Evolutionary conservation across 1,284 basidiomycete genomes (phyloP), one percentile per base, ranked within the genome.

Genomic region (Xerocomus nothofagi): DNA sequence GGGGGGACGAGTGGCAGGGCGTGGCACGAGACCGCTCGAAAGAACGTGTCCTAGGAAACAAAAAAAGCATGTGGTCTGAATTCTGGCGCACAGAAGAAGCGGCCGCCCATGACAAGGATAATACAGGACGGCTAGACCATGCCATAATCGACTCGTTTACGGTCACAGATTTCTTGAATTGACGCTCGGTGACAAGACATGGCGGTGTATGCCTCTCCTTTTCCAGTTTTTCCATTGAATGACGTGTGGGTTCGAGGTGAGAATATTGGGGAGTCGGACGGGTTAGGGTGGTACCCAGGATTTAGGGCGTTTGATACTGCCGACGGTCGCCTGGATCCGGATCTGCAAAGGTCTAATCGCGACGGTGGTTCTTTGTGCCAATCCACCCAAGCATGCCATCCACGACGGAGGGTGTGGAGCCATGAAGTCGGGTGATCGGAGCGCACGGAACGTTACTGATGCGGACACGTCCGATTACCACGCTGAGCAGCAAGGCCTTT

Each of bases 281-380:
- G 38, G 48, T 27, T 38, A 61, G 49, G 54, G 54, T 57, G 14
- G 18, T 34, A 37, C 62, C 62, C 60, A 63, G 60, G 60, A 51
- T 46, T 42, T 51, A 65, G 60, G 60, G 60, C n/a, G 52, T 23
- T 32, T 41, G 49, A 34, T 50, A 50, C 50, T 23, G 44, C 50
- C 57, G 63, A 66, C 50, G 61, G 62, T 66, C 60, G 63, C 62
- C 57, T 53, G 63, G 49, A 55, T 40, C 34, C 61, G 57, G 60
- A 62, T 62, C 60, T 62, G 49, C 57, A 50, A 50, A 59, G 59
- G 40, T 7, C 37, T 44, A 44, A n/a, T 61, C 42, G 47, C 45
- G 34, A 41, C 40, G 33, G 41, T 7, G 26, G 20, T 44, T 59
- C 44, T 39, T 42, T 51, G 34, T 44, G 58, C 50, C 56, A 65